Conservation (phyloP, 2,329 filamentous ascomycete species). For the Pestalotiopsis sp. region DNA sequence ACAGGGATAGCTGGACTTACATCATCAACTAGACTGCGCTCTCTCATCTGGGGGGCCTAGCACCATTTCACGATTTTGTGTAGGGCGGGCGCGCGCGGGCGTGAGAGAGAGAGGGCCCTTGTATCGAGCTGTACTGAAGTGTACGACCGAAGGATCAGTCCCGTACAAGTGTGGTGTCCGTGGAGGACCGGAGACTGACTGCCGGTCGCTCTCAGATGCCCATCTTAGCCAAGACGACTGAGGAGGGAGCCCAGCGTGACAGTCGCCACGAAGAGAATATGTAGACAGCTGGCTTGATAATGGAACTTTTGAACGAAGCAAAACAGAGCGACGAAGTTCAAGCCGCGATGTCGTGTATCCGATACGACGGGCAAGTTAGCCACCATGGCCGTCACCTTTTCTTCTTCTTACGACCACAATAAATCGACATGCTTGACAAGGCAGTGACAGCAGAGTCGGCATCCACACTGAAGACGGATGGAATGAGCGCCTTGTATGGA, state of each 20-base stretch:
- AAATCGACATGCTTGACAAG: neutral
- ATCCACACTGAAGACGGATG: neutral
- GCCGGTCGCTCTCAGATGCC: neutral
- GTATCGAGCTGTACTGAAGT: neutral
- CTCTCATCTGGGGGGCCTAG: neutral
- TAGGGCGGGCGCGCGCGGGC: neutral
- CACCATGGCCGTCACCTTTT: neutral
- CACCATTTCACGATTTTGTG: neutral
- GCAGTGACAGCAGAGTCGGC: neutral
- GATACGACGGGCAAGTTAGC: neutral
- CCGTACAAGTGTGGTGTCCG: neutral
- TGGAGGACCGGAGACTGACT: neutral
- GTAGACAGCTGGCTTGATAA: neutral
- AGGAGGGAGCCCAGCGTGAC: neutral
- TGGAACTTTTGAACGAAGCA: neutral
- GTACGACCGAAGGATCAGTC: neutral
- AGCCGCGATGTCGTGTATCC: neutral
- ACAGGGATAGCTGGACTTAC: slow-evolving; percentile 26
- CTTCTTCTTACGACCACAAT: neutral
- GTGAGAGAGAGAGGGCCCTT: neutral
- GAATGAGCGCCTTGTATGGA: slow-evolving; percentile 1
- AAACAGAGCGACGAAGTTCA: neutral
- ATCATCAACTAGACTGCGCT: neutral
- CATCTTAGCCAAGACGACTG: neutral
- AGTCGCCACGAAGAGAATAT: neutral